Evolutionary conservation across 2,329 filamentous ascomycete species (phyloP).

Genomic region (Ophiostoma ulmi): DNA sequence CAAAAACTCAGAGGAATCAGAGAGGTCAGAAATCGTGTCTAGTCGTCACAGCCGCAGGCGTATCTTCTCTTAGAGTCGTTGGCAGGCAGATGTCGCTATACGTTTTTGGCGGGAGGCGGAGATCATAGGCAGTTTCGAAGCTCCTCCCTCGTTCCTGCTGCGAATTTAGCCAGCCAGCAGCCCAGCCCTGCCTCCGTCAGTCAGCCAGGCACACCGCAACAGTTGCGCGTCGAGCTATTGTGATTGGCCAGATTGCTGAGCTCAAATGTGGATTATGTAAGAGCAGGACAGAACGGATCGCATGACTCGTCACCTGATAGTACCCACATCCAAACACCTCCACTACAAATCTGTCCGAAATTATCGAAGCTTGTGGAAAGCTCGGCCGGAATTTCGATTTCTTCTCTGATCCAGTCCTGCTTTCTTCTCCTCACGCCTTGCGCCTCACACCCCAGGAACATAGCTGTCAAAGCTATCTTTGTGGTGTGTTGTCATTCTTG

Average conservation of each 20-base stretch:
- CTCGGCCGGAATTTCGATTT: conserved; percentile 9
- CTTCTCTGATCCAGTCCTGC: conserved; percentile 8
- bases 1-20: background rate
- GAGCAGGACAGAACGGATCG: background rate
- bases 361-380: conserved; percentile 24
- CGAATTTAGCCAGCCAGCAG: conserved; percentile 6
- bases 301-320: background rate
- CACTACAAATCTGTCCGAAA: conserved; percentile 14
- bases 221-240: conserved; percentile 30
- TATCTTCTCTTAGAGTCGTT: conserved; percentile 8
- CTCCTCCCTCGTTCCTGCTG: conserved; percentile 16
- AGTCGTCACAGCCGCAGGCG: conserved; percentile 1
- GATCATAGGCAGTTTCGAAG: conserved; percentile 16
- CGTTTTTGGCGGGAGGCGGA: conserved; percentile 17
- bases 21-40: conserved; percentile 1
- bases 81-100: conserved; percentile 24
- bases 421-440: conserved; percentile 16
- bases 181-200: conserved; percentile 12
- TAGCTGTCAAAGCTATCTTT: background rate
- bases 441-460: conserved; percentile 7
- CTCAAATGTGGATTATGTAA: background rate
- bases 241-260: conserved; percentile 25
- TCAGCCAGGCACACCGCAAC: conserved; percentile 30
- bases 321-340: background rate
- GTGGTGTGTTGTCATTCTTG: conserved; percentile 8